These are phyloP conservation scores for Salix exigua DNA, from an alignment of 345 rosid genomes.

Conservation along the genomic window DNA sequence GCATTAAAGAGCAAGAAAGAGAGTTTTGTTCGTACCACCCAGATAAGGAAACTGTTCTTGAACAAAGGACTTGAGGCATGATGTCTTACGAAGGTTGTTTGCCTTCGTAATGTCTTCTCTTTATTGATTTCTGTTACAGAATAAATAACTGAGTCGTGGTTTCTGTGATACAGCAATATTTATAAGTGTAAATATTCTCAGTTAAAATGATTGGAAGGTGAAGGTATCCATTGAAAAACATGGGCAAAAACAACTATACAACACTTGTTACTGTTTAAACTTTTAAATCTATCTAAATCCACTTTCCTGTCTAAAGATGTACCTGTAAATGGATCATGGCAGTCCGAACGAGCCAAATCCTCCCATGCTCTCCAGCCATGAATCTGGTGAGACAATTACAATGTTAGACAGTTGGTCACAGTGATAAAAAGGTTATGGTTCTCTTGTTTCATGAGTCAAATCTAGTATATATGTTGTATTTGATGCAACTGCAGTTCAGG, in stretches of 20 bases:
- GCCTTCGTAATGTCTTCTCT: slow-evolving; percentile 54
- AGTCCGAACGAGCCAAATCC: slow-evolving; percentile 70
- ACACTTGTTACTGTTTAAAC: neutral
- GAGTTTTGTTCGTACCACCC: slow-evolving; percentile 60
- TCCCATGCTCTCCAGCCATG: slow-evolving; percentile 97
- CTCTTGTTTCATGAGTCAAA: slow-evolving; percentile 1
- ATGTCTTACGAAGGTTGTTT: slow-evolving; percentile 70
- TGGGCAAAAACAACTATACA: neutral
- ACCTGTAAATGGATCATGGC: slow-evolving; percentile 60
- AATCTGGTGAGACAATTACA: slow-evolving; percentile 46
- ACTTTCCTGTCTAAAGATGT: slow-evolving; percentile 17
- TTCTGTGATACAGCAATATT: neutral
- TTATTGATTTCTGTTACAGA: slow-evolving; percentile 49
- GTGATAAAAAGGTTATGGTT: neutral
- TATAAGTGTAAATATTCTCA: neutral
- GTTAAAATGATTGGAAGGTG: neutral
- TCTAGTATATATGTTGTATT: neutral
- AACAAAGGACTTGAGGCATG: slow-evolving; percentile 54
- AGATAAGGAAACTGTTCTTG: slow-evolving; percentile 57
- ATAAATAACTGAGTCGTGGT: slow-evolving; percentile 4
- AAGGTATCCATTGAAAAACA: neutral
- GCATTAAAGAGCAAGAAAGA: slow-evolving; percentile 5
- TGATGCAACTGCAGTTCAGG: neutral
- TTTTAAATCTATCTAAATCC: neutral
- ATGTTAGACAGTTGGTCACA: slow-evolving; percentile 12